Evolutionary conservation across 352 stramenopile genomes (phyloP), one percentile per base, ranked within the genome.

Genomic region (Phytophthora sp.): DNA sequence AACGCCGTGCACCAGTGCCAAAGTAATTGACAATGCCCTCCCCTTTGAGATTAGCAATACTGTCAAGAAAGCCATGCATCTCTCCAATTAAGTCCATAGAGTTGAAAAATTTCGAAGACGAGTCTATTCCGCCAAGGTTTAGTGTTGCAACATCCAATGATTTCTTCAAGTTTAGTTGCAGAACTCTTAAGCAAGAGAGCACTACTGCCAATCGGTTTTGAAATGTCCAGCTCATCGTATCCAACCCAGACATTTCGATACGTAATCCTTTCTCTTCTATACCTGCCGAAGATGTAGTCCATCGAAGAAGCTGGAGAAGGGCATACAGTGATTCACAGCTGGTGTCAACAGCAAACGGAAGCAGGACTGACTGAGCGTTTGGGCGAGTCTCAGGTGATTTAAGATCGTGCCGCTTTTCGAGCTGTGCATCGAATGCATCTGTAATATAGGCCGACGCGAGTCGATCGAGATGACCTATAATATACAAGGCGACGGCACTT

Each of bases 91-190:
- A 50, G 18, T 46, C 28, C 17, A 17, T 21, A 17, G 27, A 15
- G 21, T 17, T 24, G 5, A 26, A 37, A 30, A 3, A n/a, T 42
- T 15, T 32, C 8, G 28, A 34, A 2, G 28, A 15, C 11, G 13
- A 4, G 1, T 23, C 15, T 32, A 6, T 20, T 4, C 10, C 37
- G 10, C 7, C 30, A 4, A 28, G 8, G 24, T 1, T 46, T 45
- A 49, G 31, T 37, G 12, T 26, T 21, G 20, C 4, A 13, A 27
- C 3, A 38, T 52, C 34, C 17, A 51, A 10, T 9, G 26, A 31
- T 39, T 72, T 72, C 28, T 54, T 82, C 34, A 87, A 26, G 55
- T 87, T 87, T 0, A 76, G n/a, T 35, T 82, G 70, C 18, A 87
- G 21, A 30, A 87, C 66, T 6, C 73, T 66, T 13, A 87, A 55